Evolutionary conservation across 768 basidiomycete species (phyloP).

Genomic region (Russula abietina): DNA sequence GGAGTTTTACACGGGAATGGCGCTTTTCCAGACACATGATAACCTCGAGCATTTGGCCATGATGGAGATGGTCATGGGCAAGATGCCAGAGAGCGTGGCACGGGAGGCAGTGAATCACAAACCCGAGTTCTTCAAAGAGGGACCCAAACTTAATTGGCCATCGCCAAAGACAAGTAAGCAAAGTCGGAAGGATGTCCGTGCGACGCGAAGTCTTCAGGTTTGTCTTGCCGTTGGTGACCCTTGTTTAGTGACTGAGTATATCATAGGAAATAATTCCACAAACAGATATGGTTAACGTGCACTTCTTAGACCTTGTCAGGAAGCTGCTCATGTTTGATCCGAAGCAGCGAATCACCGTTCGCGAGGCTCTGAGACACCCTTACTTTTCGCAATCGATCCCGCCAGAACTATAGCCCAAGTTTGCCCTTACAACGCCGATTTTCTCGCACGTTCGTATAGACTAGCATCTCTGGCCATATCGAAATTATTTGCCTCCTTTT

Average conservation of each 20-base stretch:
- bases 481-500: conserved; percentile 2
- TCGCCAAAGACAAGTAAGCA: conserved; percentile 81
- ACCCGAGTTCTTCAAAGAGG: conserved; percentile 91
- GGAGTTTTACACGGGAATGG: conserved; percentile 96
- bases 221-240: conserved; percentile 27
- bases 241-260: neutral
- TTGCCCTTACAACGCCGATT: conserved; percentile 10
- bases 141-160: conserved; percentile 84
- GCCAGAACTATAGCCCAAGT: conserved; percentile 51
- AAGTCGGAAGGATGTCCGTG: conserved; percentile 89
- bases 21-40: conserved; percentile 99
- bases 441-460: conserved; percentile 17
- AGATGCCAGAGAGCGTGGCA: conserved; percentile 86
- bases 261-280: conserved; percentile 81
- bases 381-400: conserved; percentile 72
- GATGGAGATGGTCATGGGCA: conserved; percentile 99
- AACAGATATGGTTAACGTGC: conserved; percentile 62
- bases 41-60: conserved; percentile 98
- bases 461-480: conserved; percentile 18
- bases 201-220: conserved; percentile 73
- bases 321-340: conserved; percentile 89
- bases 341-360: conserved; percentile 77
- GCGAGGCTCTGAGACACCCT: conserved; percentile 80
- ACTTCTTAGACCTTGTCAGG: conserved; percentile 84
- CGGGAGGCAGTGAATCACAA: conserved; percentile 71